A percentile compares a stretch with the other conserved stretches of the same genome.
Evolutionary conservation across 2,329 filamentous ascomycete genomes (phyloP).

Genomic region (Neofusicoccum sp.): DNA sequence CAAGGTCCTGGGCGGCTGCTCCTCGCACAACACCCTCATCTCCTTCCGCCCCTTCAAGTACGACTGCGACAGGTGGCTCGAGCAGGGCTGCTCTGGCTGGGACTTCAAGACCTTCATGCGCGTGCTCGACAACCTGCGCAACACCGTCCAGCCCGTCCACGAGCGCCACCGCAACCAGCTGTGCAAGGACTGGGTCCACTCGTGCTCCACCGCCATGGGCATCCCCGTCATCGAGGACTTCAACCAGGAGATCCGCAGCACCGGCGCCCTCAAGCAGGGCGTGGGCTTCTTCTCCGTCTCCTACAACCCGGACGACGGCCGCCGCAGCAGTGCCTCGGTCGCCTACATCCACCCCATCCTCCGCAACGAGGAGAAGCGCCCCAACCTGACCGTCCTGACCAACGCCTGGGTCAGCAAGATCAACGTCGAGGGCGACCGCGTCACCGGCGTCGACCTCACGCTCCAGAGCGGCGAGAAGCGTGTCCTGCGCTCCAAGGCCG

Average conservation of each 20-base stretch:
- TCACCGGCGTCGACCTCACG: constrained; percentile 70
- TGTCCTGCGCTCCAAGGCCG: constrained; percentile 61
- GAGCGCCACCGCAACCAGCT: constrained; percentile 83
- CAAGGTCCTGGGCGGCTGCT: constrained; percentile 90
- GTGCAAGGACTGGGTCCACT: constrained; percentile 83
- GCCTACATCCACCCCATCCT: constrained; percentile 93
- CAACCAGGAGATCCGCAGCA: constrained; percentile 76
- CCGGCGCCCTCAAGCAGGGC: constrained; percentile 69
- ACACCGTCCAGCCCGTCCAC: constrained; percentile 88
- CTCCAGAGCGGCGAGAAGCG: constrained; percentile 59
- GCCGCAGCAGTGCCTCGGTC: constrained; percentile 80
- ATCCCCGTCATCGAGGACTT: constrained; percentile 84
- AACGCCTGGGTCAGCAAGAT: constrained; percentile 84
- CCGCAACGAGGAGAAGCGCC: constrained; percentile 74
- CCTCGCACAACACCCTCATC: constrained; percentile 90
- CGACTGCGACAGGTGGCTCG: constrained; percentile 81
- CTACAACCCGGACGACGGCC: constrained; percentile 86
- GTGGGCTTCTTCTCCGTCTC: constrained; percentile 89
- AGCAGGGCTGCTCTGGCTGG: constrained; percentile 80
- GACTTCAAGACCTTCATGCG: constrained; percentile 81
- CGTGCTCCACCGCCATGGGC: constrained; percentile 73
- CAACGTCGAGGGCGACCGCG: constrained; percentile 67
- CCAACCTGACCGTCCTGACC: constrained; percentile 83
- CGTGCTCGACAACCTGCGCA: constrained; percentile 77
- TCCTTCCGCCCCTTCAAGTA: constrained; percentile 90